Percentiles rank a stretch among this genome's conserved stretches.
Evolutionary conservation across 192 early-diverging fungal genomes (phyloP).

Genomic region (Podila horticola): DNA sequence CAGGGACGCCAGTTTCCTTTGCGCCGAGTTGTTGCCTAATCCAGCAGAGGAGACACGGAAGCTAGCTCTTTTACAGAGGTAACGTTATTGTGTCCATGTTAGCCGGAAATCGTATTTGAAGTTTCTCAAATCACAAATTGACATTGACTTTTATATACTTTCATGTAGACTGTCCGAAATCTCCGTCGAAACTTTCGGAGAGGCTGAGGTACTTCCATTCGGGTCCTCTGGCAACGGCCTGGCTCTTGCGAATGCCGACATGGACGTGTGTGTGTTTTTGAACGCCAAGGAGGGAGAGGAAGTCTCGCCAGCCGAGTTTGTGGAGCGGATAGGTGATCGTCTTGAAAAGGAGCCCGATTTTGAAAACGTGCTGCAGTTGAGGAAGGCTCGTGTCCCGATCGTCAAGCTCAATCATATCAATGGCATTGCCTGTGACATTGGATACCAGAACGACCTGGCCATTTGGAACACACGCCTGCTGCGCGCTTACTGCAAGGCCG

Average conservation of each 20-base stretch:
- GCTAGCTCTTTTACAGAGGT: conserved; percentile 23
- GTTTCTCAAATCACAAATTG: background rate
- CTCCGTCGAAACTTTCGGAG: conserved; percentile 31
- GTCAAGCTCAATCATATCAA: conserved; percentile 49
- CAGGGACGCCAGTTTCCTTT: conserved; percentile 22
- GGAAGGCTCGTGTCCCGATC: conserved; percentile 40
- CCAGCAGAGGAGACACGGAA: conserved; percentile 44
- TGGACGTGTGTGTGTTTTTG: conserved; percentile 50
- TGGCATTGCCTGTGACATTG: conserved; percentile 52
- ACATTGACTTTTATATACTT: background rate
- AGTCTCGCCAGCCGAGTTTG: conserved; percentile 46
- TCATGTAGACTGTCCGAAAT: conserved; percentile 29
- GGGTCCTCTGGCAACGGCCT: conserved; percentile 45
- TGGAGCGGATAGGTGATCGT: conserved; percentile 49
- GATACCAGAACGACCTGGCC: conserved; percentile 47
- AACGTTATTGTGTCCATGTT: background rate
- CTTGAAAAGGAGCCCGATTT: conserved; percentile 38
- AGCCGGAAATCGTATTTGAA: background rate
- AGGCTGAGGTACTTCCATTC: conserved; percentile 43
- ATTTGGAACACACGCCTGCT: conserved; percentile 55
- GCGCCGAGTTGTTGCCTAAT: conserved; percentile 30
- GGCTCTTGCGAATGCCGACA: conserved; percentile 43
- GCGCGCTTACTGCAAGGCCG: conserved; percentile 43
- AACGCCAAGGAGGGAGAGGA: conserved; percentile 14
- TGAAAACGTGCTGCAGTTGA: conserved; percentile 41